phyloP scores from a whole-genome alignment of 148 eudicot species.

The Hydrangea macrophylla region DNA sequence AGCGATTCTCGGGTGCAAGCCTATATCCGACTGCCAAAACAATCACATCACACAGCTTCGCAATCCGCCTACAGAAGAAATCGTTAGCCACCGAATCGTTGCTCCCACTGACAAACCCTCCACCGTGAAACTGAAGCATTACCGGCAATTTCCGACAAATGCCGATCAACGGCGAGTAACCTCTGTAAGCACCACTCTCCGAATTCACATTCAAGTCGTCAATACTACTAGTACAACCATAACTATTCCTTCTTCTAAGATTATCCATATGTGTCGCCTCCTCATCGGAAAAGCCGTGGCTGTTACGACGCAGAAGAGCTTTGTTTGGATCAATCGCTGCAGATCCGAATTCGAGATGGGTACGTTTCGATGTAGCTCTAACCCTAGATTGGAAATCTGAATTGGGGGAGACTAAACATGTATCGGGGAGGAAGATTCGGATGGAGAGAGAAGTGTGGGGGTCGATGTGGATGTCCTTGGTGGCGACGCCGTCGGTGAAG shows the following conservation, averaged over 20 bases:
- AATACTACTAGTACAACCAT: constrained; percentile 30
- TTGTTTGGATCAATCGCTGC: constrained; percentile 7
- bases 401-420: constrained; percentile 41
- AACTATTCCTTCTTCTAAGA: constrained; percentile 51
- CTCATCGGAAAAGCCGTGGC: constrained; percentile 33
- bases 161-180: constrained; percentile 50
- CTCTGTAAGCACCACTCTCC: constrained; percentile 47
- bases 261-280: constrained; percentile 18
- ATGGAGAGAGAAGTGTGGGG: constrained; percentile 60
- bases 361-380: constrained; percentile 19
- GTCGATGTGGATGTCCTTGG: constrained; percentile 90
- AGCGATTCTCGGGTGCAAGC: constrained; percentile 85
- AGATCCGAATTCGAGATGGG: constrained; percentile 30
- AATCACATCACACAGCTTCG: constrained; percentile 80
- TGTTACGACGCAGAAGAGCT: constrained; percentile 38
- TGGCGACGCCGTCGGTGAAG: constrained; percentile 84
- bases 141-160: constrained; percentile 63
- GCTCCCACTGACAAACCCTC: constrained; percentile 93
- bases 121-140: constrained; percentile 93
- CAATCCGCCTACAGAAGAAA: constrained; percentile 76
- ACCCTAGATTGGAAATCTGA: constrained; percentile 15
- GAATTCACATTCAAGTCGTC: constrained; percentile 27
- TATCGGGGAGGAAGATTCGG: constrained; percentile 82
- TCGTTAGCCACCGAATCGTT: constrained; percentile 84
- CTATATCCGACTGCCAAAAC: constrained; percentile 87